Percentiles rank a stretch among this genome's conserved stretches.
These are phyloP conservation scores for Canna indica DNA, from an alignment of 176 grass and related monocot species.

Conservation along the genomic window DNA sequence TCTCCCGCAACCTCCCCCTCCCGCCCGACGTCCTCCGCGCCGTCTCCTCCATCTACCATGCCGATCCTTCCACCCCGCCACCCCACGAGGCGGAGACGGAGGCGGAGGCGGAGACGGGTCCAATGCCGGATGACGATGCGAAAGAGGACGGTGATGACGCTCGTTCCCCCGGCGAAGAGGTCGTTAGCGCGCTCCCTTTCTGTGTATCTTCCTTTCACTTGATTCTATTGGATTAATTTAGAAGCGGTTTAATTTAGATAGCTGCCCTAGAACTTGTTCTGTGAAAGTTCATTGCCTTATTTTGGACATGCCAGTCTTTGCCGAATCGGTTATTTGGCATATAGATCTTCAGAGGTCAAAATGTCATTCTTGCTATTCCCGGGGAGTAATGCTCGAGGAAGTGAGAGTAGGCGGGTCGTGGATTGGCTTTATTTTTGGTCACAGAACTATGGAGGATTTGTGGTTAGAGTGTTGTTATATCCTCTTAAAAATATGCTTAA, in stretches of 20 bases:
- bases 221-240: background rate
- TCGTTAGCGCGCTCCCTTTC: constrained; percentile 9
- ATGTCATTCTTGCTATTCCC: background rate
- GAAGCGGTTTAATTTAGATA: background rate
- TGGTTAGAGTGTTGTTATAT: no score
- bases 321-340: no score
- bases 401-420: background rate
- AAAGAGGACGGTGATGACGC: background rate
- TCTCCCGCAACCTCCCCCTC: constrained; percentile 93
- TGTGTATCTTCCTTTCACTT: background rate
- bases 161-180: constrained; percentile 3
- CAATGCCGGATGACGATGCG: constrained; percentile 8
- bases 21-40: constrained; percentile 63
- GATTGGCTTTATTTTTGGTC: background rate
- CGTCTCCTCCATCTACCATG: constrained; percentile 74
- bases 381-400: background rate
- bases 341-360: background rate
- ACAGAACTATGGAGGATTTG: background rate
- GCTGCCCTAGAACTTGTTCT: background rate
- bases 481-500: no score
- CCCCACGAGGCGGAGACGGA: constrained; percentile 1
- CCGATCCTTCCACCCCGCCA: background rate
- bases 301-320: no score
- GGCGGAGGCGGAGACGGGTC: constrained; percentile 2
- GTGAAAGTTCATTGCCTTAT: no score